Percentiles rank a stretch among this genome's conserved stretches.
These are phyloP conservation scores for Fusarium oxysporum DNA, from an alignment of 2,329 filamentous ascomycete species.

Conservation along the genomic window DNA sequence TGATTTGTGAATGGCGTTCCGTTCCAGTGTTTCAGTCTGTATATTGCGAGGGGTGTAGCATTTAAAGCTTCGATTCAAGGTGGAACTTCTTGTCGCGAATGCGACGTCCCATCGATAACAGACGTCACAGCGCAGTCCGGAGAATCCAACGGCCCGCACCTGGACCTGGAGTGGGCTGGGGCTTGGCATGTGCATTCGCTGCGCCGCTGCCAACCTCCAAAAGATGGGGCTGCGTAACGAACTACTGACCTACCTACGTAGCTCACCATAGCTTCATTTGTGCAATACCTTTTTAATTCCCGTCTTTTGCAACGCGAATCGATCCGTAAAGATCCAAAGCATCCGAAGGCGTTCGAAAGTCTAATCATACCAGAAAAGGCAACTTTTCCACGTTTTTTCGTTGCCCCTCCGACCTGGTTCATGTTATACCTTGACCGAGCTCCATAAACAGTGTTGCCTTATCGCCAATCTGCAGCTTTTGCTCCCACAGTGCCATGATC, in stretches of 20 bases:
- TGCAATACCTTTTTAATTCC: conserved; percentile 25
- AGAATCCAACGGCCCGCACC: conserved; percentile 46
- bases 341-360: background rate
- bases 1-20: background rate
- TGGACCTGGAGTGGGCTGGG: background rate
- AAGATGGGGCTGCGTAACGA: conserved; percentile 41
- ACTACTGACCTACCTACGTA: conserved; percentile 35
- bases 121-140: conserved; percentile 45
- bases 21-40: conserved; percentile 10
- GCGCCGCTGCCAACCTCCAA: conserved; percentile 39
- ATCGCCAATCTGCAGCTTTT: conserved; percentile 36
- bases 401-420: conserved; percentile 33
- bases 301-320: background rate
- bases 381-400: conserved; percentile 11
- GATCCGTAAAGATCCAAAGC: background rate
- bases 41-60: conserved; percentile 21
- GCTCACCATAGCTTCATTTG: conserved; percentile 44
- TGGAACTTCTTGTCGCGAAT: conserved; percentile 30
- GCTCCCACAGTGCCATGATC: conserved; percentile 44
- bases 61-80: conserved; percentile 28
- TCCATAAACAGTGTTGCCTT: conserved; percentile 38
- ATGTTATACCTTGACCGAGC: conserved; percentile 33
- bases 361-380: conserved; percentile 1
- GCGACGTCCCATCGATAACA: conserved; percentile 27
- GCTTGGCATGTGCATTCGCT: conserved; percentile 26